Conservation (phyloP, 2,329 filamentous ascomycete genomes). For the Geosmithia morbida region DNA sequence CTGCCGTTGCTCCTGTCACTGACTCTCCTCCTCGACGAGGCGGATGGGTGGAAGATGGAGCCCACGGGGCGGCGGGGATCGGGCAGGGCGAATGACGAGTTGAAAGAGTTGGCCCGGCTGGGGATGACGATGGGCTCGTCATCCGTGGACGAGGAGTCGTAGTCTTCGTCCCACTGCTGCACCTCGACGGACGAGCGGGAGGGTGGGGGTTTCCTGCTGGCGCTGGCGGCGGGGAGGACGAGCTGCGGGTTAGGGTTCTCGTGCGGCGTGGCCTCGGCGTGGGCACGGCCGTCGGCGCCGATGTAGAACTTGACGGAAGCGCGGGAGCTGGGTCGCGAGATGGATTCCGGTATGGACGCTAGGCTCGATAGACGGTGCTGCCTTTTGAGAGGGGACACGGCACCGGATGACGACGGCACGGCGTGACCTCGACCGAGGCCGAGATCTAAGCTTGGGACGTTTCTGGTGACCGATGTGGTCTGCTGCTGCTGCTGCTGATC, state of each 20-base stretch:
- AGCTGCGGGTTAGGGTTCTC: constrained; percentile 6
- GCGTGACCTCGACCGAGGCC: neutral
- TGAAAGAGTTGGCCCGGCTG: constrained; percentile 39
- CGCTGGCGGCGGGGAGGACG: too few relatives aligned
- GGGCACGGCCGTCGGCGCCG: constrained; percentile 44
- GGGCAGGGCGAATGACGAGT: constrained; percentile 39
- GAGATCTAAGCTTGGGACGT: constrained; percentile 9
- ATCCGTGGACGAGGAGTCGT: constrained; percentile 43
- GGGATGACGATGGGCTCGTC: constrained; percentile 53
- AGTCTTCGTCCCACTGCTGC: constrained; percentile 24
- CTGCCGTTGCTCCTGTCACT: too few relatives aligned
- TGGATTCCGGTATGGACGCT: constrained; percentile 42
- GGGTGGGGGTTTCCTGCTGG: constrained; percentile 4
- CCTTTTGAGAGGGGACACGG: constrained; percentile 36
- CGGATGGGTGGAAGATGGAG: constrained; percentile 29
- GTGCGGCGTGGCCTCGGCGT: constrained; percentile 39
- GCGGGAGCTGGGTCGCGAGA: constrained; percentile 25
- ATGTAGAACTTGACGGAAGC: constrained; percentile 49
- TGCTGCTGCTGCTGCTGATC: too few relatives aligned
- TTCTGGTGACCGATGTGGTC: too few relatives aligned
- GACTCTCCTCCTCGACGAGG: too few relatives aligned
- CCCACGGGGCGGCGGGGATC: constrained; percentile 35
- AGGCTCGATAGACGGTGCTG: constrained; percentile 36
- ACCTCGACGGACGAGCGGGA: constrained; percentile 13
- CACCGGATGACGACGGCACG: constrained; percentile 20